Conservation (phyloP, 306 rosid genomes). For the Parietaria judaica region DNA sequence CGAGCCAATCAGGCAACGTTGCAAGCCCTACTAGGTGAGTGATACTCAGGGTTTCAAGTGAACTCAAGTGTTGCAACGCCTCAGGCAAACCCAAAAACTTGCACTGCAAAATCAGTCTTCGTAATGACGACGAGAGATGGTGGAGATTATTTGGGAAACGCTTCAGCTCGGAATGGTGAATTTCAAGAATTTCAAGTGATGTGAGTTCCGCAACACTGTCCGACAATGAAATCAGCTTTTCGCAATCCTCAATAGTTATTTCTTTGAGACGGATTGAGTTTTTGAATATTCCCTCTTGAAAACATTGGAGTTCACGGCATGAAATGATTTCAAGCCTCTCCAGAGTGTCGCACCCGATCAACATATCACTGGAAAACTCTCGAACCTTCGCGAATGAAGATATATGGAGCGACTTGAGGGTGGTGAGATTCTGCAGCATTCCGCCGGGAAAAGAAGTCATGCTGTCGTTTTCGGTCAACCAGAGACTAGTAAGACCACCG, state of each 20-base stretch:
- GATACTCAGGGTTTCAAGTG: neutral
- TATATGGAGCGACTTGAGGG: neutral
- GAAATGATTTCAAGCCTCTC: neutral
- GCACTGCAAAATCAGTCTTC: neutral
- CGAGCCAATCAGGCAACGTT: constrained; percentile 5
- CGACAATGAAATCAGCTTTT: neutral
- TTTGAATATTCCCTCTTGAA: neutral
- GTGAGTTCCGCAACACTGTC: neutral
- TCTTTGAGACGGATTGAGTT: neutral
- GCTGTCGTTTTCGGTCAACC: neutral
- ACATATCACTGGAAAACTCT: constrained; percentile 1
- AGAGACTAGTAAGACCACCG: neutral
- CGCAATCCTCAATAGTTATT: neutral
- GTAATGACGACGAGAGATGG: constrained; percentile 3
- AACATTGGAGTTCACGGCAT: constrained; percentile 6
- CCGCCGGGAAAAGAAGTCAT: neutral
- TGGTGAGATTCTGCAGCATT: neutral
- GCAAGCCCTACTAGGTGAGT: neutral
- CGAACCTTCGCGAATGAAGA: neutral
- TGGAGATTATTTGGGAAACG: neutral
- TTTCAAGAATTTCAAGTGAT: neutral
- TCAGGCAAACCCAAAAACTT: neutral
- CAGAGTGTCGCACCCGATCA: neutral
- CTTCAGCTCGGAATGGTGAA: neutral
- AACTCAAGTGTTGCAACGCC: neutral